Evolutionary conservation across 75 land plant genomes (phyloP).

Genomic region (Sequoiadendron giganteum): DNA sequence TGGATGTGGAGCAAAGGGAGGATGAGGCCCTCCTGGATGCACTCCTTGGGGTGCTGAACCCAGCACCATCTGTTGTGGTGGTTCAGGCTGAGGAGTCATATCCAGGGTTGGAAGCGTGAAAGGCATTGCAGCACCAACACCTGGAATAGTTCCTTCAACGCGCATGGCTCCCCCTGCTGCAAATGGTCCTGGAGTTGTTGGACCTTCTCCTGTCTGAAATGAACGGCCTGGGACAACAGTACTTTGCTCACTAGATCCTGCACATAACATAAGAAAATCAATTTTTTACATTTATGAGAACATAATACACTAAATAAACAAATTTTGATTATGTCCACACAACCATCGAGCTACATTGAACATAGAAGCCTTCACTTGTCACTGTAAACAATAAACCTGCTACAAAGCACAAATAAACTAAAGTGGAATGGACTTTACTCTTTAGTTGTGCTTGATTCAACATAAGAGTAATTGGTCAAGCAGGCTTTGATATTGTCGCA

Average conservation of each 20-base stretch:
- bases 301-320: too few species aligned
- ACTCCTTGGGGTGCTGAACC: constrained; percentile 28
- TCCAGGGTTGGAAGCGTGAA: constrained; percentile 52
- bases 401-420: background rate
- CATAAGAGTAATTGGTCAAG: background rate
- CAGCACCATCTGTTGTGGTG: constrained; percentile 33
- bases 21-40: constrained; percentile 72
- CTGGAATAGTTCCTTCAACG: constrained; percentile 97
- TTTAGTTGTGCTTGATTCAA: background rate
- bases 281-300: background rate
- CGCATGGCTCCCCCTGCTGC: constrained; percentile 56
- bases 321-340: background rate
- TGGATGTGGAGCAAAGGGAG: constrained; percentile 91
- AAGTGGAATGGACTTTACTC: background rate
- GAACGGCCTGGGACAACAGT: constrained; percentile 33
- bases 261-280: background rate
- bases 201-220: constrained; percentile 48
- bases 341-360: background rate
- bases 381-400: background rate
- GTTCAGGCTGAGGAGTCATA: constrained; percentile 44
- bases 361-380: background rate
- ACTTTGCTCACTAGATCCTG: constrained; percentile 75
- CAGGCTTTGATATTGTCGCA: background rate
- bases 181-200: constrained; percentile 78
- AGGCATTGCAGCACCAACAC: constrained; percentile 96